phyloP scores from a whole-genome alignment of 192 early-diverging fungal genomes.

The Lunasporangiospora selenospora region DNA sequence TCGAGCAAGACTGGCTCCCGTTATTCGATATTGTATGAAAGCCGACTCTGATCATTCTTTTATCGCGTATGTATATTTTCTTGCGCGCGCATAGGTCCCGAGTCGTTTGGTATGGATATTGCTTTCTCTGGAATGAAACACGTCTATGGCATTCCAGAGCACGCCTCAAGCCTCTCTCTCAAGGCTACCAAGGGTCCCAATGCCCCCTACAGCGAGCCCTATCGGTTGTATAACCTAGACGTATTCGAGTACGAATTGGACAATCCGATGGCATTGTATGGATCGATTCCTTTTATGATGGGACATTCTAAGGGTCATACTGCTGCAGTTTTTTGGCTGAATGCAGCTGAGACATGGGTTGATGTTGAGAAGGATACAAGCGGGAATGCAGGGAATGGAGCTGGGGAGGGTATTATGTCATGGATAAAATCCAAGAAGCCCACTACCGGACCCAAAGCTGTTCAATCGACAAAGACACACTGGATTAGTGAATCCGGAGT shows the following conservation, averaged over 20 bases:
- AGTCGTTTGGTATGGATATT: constrained; percentile 94
- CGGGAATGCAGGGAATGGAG: not conserved
- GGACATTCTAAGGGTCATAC: constrained; percentile 80
- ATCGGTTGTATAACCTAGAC: constrained; percentile 96
- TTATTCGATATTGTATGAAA: too few species aligned
- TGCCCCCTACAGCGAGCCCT: constrained; percentile 87
- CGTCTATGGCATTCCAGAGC: constrained; percentile 97
- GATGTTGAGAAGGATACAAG: constrained; percentile 80
- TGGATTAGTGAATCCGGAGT: constrained; percentile 95
- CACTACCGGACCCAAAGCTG: constrained; percentile 6
- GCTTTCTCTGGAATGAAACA: constrained; percentile 84
- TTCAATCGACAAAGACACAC: constrained; percentile 80
- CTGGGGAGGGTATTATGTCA: constrained; percentile 25
- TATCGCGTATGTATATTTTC: too few species aligned
- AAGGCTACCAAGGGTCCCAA: constrained; percentile 81
- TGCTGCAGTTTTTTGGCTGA: constrained; percentile 90
- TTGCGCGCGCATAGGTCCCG: constrained; percentile 85
- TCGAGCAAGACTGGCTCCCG: too few species aligned
- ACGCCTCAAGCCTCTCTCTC: constrained; percentile 85
- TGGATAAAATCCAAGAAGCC: constrained; percentile 44
- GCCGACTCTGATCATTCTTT: too few species aligned
- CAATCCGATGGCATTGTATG: constrained; percentile 97
- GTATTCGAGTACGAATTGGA: constrained; percentile 98
- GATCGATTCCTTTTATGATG: constrained; percentile 93
- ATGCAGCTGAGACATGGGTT: constrained; percentile 97